Evolutionary conservation across 805 yeast genomes (phyloP), one percentile per base, ranked within the genome.

Genomic region (Saccharomycopsis fodiens): DNA sequence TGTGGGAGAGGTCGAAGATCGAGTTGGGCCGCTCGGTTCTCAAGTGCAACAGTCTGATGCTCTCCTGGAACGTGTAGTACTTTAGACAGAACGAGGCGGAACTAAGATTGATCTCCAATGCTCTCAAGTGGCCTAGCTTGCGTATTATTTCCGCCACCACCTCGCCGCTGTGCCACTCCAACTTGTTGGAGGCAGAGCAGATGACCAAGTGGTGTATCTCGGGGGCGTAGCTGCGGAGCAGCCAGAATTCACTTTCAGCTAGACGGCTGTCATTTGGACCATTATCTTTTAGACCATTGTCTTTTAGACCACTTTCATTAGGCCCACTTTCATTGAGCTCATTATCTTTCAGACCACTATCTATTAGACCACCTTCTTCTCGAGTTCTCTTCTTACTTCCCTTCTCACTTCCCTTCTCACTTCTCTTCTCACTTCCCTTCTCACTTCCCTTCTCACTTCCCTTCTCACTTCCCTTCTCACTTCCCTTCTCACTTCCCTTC

Each of bases 31-130:
- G 32, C 6, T 35, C 27, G 3, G 52, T 49, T 12, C 23, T 34
- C 8, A 49, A 17, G 4, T 41, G 17, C 7, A 49, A 37, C 8
- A 30, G 13, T 19, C 39, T 27, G 6, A 49, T 35, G 5, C 23
- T 17, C 2, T 20, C 12, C 21, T 37, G 34, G 12, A 49, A 43
- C 13, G 16, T 39, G 23, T 39, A 45, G 29, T 42, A 45, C 27
- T 42, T 49, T 16, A 49, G 20, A 17, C 47, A 46, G 39, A 42
- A 46, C 3, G 50, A 42, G 2, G 47, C 36, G 6, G 50, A 36
- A 2, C 45, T 31, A 8, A 49, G 21, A 12, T 42, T n/a, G 16
- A 49, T 42, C 7, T 35, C 29, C 2, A 49, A 12, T 13, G 16
- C 13, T 4, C 32, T 16, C n/a, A 46, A 22, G 3, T 16, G 15